These are phyloP conservation scores for Mycena amicta DNA, from an alignment of 768 basidiomycete species.

Conservation along the genomic window DNA sequence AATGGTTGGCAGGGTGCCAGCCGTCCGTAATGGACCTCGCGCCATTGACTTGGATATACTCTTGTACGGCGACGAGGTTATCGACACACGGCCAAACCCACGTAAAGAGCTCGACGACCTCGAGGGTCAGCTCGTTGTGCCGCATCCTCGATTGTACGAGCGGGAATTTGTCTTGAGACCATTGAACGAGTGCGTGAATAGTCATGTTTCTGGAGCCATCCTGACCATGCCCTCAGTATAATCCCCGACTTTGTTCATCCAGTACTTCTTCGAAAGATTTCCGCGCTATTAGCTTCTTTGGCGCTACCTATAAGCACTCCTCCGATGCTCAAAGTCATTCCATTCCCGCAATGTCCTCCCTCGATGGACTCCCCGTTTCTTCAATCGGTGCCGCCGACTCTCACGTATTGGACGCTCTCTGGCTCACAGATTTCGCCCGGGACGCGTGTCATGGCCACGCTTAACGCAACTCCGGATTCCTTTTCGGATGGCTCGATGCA, in stretches of 20 bases:
- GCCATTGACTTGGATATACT: conserved; percentile 90
- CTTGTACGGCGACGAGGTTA: conserved; percentile 62
- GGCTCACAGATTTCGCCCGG: conserved; percentile 33
- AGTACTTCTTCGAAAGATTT: conserved; percentile 45
- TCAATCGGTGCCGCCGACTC: conserved; percentile 47
- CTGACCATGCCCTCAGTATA: conserved; percentile 54
- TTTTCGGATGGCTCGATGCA: conserved; percentile 86
- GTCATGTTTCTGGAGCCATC: neutral
- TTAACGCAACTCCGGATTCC: conserved; percentile 94
- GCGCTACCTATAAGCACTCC: conserved; percentile 34
- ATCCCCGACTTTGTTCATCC: conserved; percentile 79
- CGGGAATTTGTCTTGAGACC: conserved; percentile 93
- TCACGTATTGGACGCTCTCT: conserved; percentile 47
- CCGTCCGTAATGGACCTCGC: conserved; percentile 84
- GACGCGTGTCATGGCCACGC: conserved; percentile 86
- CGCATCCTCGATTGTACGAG: conserved; percentile 81
- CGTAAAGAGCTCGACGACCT: conserved; percentile 51
- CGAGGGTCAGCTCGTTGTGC: conserved; percentile 74
- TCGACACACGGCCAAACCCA: conserved; percentile 56
- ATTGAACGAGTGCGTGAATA: conserved; percentile 71
- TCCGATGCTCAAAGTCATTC: conserved; percentile 73
- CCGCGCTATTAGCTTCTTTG: conserved; percentile 47
- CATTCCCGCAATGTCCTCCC: conserved; percentile 64
- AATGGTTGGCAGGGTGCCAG: conserved; percentile 75
- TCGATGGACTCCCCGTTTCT: conserved; percentile 23